A percentile compares a stretch with the other conserved stretches of the same genome.
Conservation (phyloP, 768 basidiomycete genomes). For the Suillus paluster region DNA sequence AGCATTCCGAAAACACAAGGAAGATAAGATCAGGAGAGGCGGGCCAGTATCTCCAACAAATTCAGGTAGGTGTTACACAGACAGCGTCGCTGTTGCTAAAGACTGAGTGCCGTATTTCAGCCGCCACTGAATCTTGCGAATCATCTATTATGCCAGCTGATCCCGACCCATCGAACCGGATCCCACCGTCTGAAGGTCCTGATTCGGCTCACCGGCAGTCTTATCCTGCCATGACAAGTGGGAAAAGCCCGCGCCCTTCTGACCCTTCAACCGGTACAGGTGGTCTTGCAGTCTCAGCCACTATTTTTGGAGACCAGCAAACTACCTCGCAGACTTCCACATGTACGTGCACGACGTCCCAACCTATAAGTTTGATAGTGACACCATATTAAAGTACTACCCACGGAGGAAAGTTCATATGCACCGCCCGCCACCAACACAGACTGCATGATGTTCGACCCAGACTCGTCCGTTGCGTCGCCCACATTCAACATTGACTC, state of each 20-base stretch:
- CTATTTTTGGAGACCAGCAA: background rate
- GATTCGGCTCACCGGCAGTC: background rate
- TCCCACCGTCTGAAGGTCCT: background rate
- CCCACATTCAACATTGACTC: constrained; percentile 5
- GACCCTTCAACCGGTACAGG: background rate
- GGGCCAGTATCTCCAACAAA: background rate
- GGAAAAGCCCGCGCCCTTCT: background rate
- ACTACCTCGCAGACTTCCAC: background rate
- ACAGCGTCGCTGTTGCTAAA: background rate
- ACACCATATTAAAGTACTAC: background rate
- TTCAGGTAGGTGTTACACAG: background rate
- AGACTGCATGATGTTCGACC: background rate
- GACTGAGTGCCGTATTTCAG: background rate
- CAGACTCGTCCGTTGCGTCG: background rate
- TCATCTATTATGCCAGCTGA: background rate
- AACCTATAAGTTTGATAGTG: background rate
- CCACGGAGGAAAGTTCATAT: background rate
- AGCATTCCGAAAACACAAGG: background rate
- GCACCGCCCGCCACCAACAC: background rate
- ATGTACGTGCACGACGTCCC: background rate
- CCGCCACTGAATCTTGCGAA: background rate
- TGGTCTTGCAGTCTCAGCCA: background rate
- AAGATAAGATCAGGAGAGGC: background rate
- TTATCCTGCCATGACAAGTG: background rate
- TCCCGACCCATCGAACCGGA: background rate